Evolutionary conservation across 2,329 filamentous ascomycete species (phyloP).

Genomic region (Nothopassalora personata): DNA sequence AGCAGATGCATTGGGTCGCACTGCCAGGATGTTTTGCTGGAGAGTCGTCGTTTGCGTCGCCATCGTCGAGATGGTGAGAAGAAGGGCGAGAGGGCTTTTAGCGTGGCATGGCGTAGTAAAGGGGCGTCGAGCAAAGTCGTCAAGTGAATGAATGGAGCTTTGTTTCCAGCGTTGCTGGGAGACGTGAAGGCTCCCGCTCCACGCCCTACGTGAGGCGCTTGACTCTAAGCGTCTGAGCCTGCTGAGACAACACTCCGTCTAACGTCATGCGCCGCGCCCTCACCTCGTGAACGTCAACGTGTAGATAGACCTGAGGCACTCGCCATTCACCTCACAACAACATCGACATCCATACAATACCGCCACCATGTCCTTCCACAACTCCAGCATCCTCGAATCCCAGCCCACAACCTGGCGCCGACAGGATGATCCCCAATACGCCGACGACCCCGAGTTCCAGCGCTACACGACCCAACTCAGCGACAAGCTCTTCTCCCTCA

Average conservation of each 20-base stretch:
- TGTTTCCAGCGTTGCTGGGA: not conserved
- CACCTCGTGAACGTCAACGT: not conserved
- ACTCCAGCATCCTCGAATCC: conserved; percentile 76
- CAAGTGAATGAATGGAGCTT: not conserved
- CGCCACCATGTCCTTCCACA: conserved; percentile 78
- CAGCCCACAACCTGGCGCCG: conserved; percentile 64
- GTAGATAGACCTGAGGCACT: no score
- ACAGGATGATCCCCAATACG: conserved; percentile 67
- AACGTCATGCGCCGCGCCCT: not conserved
- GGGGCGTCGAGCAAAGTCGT: not conserved
- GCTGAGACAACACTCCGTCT: not conserved
- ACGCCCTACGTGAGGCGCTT: not conserved
- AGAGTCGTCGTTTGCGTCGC: conserved; percentile 25
- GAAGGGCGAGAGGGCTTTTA: not conserved
- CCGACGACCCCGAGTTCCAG: conserved; percentile 89
- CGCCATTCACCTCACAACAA: not conserved
- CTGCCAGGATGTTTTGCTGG: conserved; percentile 42
- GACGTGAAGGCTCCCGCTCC: not conserved
- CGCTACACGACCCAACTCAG: conserved; percentile 75
- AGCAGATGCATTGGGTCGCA: not conserved
- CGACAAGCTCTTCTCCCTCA: conserved; percentile 82
- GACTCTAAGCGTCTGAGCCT: not conserved
- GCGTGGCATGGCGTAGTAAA: not conserved
- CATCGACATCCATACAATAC: not conserved
- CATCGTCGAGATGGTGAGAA: not conserved